phyloP scores from a whole-genome alignment of 2,329 filamentous ascomycete genomes.

The Plenodomus biglobosus region DNA sequence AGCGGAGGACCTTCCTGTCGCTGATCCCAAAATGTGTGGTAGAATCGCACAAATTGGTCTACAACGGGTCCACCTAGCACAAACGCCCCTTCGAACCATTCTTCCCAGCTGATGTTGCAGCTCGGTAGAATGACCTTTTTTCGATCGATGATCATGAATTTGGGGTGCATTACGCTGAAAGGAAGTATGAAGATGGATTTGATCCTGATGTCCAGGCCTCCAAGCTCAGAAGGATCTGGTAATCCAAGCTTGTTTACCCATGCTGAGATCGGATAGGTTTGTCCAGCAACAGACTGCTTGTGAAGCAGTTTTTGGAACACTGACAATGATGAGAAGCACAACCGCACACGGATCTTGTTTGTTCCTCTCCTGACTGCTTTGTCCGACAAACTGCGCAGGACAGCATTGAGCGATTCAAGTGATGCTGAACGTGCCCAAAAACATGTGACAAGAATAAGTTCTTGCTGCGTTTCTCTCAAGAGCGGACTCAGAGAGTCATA shows the following conservation, averaged over 20 bases:
- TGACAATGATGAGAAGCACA: slow-evolving; percentile 76
- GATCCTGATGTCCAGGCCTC: slow-evolving; percentile 66
- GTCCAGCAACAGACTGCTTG: slow-evolving; percentile 63
- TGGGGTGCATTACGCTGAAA: slow-evolving; percentile 85
- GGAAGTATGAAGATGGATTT: slow-evolving; percentile 80
- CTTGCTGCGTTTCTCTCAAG: slow-evolving; percentile 61
- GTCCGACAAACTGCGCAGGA: slow-evolving; percentile 62
- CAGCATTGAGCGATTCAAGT: slow-evolving; percentile 58
- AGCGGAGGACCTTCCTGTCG: slow-evolving; percentile 13
- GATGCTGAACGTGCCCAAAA: slow-evolving; percentile 74
- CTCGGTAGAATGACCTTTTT: slow-evolving; percentile 69
- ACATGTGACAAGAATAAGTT: slow-evolving; percentile 77
- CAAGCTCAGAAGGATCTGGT: slow-evolving; percentile 57
- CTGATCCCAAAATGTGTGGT: slow-evolving; percentile 66
- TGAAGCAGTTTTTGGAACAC: slow-evolving; percentile 75
- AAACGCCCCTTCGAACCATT: slow-evolving; percentile 81
- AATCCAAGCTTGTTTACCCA: slow-evolving; percentile 67
- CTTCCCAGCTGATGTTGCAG: slow-evolving; percentile 84
- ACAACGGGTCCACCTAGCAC: slow-evolving; percentile 66
- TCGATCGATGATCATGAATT: slow-evolving; percentile 75
- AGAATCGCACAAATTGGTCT: slow-evolving; percentile 65
- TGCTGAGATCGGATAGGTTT: slow-evolving; percentile 59
- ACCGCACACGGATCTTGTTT: slow-evolving; percentile 60
- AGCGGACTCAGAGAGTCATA: slow-evolving; percentile 59
- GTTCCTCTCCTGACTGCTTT: slow-evolving; percentile 41